Base-by-base conservation (phyloP, 768 basidiomycete genomes). In the Serendipita sp. region DNA sequence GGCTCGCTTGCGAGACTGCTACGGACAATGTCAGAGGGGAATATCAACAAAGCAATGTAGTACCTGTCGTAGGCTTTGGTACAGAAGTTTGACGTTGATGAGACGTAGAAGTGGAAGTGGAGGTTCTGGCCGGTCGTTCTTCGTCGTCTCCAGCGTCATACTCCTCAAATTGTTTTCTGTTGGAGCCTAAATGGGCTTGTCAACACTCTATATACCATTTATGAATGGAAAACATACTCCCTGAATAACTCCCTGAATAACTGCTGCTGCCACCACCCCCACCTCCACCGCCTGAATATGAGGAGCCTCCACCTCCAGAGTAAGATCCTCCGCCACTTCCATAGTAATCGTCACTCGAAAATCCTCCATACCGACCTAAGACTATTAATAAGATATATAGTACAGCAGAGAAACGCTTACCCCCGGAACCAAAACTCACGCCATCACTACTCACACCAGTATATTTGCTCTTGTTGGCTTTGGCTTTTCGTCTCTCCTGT, bases 141-240 rank as follows among this genome's bases (percentile, higher is more conserved):
- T 97, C 94, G 65, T 91, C 91, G 44, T 79, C 79, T 1, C 95
- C 95, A 11, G 95, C 96, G 68, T 95, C 89, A 73, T 99, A 99
- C 72, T 97, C 94, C 69, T 98, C 94, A 68, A 83, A 97, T 29
- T 81, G 80, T 64, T 78, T 76, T 15, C 82, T 75, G 40, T 40
- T 76, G 2, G 76, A 75, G 53, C 76, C 72, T 23, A 68, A 71
- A 62, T 76, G 23, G 23, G 23, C 23, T 23, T 23, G 23, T 23
- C 23, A 23, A 23, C 23, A 23, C 23, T 1, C 23, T 23, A 23
- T 23, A 23, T 23, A 23, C 23, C 23, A 1, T 23, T 23, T 23
- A 23, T 23, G 23, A 23, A 23, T 23, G 23, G 23, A 23, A 23
- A 23, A 23, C 23, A 23, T 23, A 23, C 23, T 23, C 23, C 23